Evolutionary conservation across 805 yeast species (phyloP).

Genomic region (Myxozyma geophila): DNA sequence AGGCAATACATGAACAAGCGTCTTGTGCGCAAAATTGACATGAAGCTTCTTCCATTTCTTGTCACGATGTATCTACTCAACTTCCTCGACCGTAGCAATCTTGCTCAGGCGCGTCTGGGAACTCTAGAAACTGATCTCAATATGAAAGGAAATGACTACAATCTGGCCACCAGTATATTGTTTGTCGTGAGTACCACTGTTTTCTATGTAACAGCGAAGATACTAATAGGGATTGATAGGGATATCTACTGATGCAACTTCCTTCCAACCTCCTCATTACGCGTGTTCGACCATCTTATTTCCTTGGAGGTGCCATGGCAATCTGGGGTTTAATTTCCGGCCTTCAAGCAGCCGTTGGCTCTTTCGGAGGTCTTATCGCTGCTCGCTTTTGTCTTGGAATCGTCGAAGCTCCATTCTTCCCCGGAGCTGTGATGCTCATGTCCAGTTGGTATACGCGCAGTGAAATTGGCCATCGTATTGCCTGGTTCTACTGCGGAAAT

Average conservation of each 20-base stretch:
- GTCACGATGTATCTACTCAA: slow-evolving; percentile 39
- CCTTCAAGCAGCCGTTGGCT: slow-evolving; percentile 40
- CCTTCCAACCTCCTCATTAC: slow-evolving; percentile 37
- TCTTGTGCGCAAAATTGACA: slow-evolving; percentile 31
- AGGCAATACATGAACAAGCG: slow-evolving; percentile 9
- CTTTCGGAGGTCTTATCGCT: slow-evolving; percentile 49
- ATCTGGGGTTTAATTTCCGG: slow-evolving; percentile 46
- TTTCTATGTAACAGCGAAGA: slow-evolving; percentile 48
- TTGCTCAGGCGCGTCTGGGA: slow-evolving; percentile 53
- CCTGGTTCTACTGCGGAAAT: slow-evolving; percentile 51
- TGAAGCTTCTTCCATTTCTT: slow-evolving; percentile 38
- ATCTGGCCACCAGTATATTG: slow-evolving; percentile 50
- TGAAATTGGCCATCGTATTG: slow-evolving; percentile 49
- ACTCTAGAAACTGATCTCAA: slow-evolving; percentile 50
- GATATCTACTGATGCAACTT: slow-evolving; percentile 35
- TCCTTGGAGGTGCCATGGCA: slow-evolving; percentile 48
- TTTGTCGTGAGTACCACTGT: slow-evolving; percentile 50
- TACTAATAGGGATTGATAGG: slow-evolving; percentile 45
- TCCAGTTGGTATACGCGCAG: slow-evolving; percentile 47
- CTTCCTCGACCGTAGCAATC: slow-evolving; percentile 54
- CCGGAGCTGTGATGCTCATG: slow-evolving; percentile 47
- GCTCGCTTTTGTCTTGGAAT: slow-evolving; percentile 47
- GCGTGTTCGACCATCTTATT: slow-evolving; percentile 45
- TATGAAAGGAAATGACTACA: slow-evolving; percentile 50
- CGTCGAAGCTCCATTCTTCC: slow-evolving; percentile 49